These are phyloP conservation scores for Emericellopsis terricola DNA, from an alignment of 495 filamentous ascomycete species.

Conservation along the genomic window DNA sequence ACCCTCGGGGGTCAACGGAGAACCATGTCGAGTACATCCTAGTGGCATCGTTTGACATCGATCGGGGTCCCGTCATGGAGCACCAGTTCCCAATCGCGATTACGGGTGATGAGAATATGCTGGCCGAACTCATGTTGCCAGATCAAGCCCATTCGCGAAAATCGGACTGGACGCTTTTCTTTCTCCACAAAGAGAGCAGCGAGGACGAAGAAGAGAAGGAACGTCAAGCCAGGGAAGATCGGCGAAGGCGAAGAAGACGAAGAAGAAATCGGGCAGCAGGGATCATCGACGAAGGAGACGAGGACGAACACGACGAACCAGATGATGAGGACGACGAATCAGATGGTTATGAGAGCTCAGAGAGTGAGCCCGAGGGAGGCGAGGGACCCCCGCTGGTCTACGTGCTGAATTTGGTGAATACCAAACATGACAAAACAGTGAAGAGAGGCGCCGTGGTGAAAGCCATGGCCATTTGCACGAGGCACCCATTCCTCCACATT, in stretches of 20 bases:
- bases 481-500: constrained; percentile 96
- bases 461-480: constrained; percentile 98
- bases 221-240: constrained; percentile 31
- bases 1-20: constrained; percentile 58
- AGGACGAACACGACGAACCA: constrained; percentile 21
- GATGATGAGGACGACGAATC: constrained; percentile 37
- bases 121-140: constrained; percentile 95
- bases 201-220: constrained; percentile 56
- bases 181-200: constrained; percentile 84
- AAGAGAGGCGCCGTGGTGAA: constrained; percentile 92
- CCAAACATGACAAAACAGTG: constrained; percentile 81
- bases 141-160: constrained; percentile 90
- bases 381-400: constrained; percentile 91
- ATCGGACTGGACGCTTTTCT: constrained; percentile 99
- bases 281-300: constrained; percentile 30
- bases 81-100: constrained; percentile 91
- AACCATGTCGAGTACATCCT: constrained; percentile 98
- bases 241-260: constrained; percentile 22
- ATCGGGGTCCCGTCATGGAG: constrained; percentile 93
- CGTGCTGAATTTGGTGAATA: constrained; percentile 94
- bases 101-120: constrained; percentile 92
- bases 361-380: constrained; percentile 42
- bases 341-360: constrained; percentile 33
- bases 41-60: constrained; percentile 96
- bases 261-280: constrained; percentile 31